Evolutionary conservation across 306 rosid species (phyloP), one percentile per base, ranked within the genome.

Genomic region (Quercus bicolor): DNA sequence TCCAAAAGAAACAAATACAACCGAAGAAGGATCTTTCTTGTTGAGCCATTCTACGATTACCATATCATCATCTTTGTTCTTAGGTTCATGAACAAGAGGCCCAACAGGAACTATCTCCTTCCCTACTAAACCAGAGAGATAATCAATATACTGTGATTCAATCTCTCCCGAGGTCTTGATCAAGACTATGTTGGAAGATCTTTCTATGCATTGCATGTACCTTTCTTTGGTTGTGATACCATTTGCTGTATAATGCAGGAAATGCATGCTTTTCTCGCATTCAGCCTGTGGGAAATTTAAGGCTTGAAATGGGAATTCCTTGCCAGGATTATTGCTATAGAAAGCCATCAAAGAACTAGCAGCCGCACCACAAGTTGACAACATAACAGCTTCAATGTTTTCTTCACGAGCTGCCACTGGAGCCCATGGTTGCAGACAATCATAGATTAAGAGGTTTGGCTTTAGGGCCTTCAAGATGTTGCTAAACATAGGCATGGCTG

Each of bases 341-440:
- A 68, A 80, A 11, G 45, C 19, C 5, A 3, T 6, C 6, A 34
- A 68, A 31, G 80, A 59, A 10, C 40, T 3, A 29, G 54, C 31
- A 40, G 55, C 72, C 8, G 78, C 66, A 4, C 80, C 61, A 16
- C 56, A 10, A 10, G 65, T 51, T 26, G 37, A 21, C 70, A 77
- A 80, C 29, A 26, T 37, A 57, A 85, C 72, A 3, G 83, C 56
- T 1, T 77, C 80, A 34, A 81, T 78, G 16, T 78, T 70, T 43
- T 61, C 68, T 12, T 43, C 69, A 5, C 64, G 73, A 12, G 87
- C 82, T 1, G 61, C 3, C 2, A 20, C 21, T 2, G 82, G 82
- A 1, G 84, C 87, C 84, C 87, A 84, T 1, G 82, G 82, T 11
- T 76, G 84, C 8, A 84, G 23, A 68, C 31, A 66, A 70, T 77